A percentile compares a stretch with the other conserved stretches of the same genome.
Evolutionary conservation across 495 filamentous ascomycete genomes (phyloP).

Genomic region (Aspergillus ostianus): DNA sequence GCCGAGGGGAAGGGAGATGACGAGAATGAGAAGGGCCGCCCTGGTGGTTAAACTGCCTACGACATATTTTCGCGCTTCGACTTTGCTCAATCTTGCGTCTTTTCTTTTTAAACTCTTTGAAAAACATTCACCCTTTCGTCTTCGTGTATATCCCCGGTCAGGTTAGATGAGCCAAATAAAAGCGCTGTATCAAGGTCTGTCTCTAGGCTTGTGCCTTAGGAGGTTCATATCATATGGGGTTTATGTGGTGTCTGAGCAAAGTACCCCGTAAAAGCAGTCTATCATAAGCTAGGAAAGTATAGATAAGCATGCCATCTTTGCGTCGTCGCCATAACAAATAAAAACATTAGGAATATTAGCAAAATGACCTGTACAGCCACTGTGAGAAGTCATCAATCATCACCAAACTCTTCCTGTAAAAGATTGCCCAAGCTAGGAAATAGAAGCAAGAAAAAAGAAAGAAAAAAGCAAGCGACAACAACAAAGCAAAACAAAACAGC

Average conservation of each 20-base stretch:
- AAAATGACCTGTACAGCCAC: conserved; percentile 14
- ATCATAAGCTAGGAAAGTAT: neutral
- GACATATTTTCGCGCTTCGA: neutral
- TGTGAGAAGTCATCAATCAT: conserved; percentile 15
- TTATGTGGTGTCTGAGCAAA: neutral
- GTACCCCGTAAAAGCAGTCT: neutral
- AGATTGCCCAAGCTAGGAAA: neutral
- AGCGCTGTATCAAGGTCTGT: neutral
- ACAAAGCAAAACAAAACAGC: neutral
- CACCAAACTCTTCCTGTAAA: conserved; percentile 3
- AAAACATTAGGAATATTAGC: conserved; percentile 4
- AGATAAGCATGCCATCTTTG: neutral
- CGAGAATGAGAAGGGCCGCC: conserved; percentile 18
- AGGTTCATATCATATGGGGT: neutral
- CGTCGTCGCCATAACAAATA: neutral
- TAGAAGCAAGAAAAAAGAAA: neutral
- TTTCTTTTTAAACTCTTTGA: neutral
- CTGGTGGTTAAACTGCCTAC: conserved; percentile 8
- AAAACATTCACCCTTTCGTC: neutral
- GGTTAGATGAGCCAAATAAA: neutral
- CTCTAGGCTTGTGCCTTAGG: neutral
- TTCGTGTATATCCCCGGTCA: neutral
- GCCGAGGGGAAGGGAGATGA: conserved; percentile 55
- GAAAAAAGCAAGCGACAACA: neutral
- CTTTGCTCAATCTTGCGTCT: neutral